Conservation (phyloP, 2,329 filamentous ascomycete species). For the Penicillium sp. region DNA sequence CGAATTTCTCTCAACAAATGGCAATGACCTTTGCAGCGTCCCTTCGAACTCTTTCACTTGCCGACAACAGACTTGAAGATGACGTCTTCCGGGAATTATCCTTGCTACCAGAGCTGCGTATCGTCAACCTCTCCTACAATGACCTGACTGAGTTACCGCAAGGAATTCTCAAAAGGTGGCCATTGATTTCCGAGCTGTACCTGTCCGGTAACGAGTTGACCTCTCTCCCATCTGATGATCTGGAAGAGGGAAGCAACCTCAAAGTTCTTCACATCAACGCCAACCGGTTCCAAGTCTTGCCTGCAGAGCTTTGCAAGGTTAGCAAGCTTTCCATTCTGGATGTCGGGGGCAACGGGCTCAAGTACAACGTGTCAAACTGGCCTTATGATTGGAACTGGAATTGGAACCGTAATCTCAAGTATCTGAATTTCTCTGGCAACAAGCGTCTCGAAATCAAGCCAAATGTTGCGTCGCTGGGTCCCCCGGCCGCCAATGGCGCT, state of each 20-base stretch:
- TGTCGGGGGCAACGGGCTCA: constrained; percentile 89
- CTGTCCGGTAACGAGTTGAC: constrained; percentile 93
- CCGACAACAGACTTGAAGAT: constrained; percentile 90
- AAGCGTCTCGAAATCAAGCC: constrained; percentile 88
- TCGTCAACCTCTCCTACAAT: constrained; percentile 94
- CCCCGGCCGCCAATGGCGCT: constrained; percentile 55
- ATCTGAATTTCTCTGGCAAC: constrained; percentile 94
- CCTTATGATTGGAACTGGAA: constrained; percentile 99
- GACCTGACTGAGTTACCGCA: constrained; percentile 89
- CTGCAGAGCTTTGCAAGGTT: constrained; percentile 90
- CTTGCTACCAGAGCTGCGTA: constrained; percentile 75
- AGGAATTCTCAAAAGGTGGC: constrained; percentile 83
- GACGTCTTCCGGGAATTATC: constrained; percentile 92
- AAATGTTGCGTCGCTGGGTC: constrained; percentile 56
- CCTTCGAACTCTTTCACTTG: constrained; percentile 78
- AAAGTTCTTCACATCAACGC: constrained; percentile 93
- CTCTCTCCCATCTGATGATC: constrained; percentile 84
- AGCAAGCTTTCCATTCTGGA: constrained; percentile 89
- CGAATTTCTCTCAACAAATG: constrained; percentile 74
- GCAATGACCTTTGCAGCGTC: constrained; percentile 86
- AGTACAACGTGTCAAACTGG: constrained; percentile 99
- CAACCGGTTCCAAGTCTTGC: constrained; percentile 96
- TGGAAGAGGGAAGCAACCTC: constrained; percentile 83
- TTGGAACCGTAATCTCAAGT: constrained; percentile 90
- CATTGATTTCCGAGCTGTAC: constrained; percentile 85